Percentiles rank a stretch among this genome's conserved stretches.
Conservation (phyloP, 345 rosid genomes). For the Erucastrum elatum region DNA sequence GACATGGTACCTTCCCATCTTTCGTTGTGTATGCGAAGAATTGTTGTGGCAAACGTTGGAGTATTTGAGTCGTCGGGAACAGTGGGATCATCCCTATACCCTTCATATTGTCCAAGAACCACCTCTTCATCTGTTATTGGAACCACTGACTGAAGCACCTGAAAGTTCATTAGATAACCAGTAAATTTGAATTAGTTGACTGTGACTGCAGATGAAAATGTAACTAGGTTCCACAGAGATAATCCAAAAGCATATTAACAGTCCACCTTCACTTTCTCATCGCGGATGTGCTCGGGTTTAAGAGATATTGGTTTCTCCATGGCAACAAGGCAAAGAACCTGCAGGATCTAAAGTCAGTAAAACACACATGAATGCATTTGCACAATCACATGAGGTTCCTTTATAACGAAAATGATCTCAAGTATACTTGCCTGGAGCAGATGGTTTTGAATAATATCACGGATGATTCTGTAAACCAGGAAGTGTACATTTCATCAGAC, state of each 20-base stretch:
- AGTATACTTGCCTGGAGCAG: constrained; percentile 86
- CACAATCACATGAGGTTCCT: neutral
- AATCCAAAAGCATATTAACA: neutral
- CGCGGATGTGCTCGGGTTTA: constrained; percentile 95
- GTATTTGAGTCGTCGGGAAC: constrained; percentile 93
- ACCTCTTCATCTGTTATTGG: constrained; percentile 91
- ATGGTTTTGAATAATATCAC: constrained; percentile 97
- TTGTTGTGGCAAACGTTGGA: constrained; percentile 84
- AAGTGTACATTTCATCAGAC: constrained; percentile 10
- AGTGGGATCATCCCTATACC: constrained; percentile 89
- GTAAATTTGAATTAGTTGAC: constrained; percentile 8
- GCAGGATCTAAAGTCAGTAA: constrained; percentile 26
- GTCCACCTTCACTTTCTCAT: constrained; percentile 97
- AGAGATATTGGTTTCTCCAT: constrained; percentile 99
- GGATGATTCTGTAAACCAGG: constrained; percentile 62
- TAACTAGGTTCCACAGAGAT: neutral
- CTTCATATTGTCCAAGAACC: constrained; percentile 93
- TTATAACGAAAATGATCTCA: neutral
- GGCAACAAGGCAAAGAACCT: constrained; percentile 93
- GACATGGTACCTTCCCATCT: constrained; percentile 90
- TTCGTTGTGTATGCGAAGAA: constrained; percentile 88
- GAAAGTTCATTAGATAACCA: constrained; percentile 26
- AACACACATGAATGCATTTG: neutral
- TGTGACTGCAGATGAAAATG: constrained; percentile 4
- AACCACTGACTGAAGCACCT: constrained; percentile 95